Evolutionary conservation across 345 rosid species (phyloP).

Genomic region (Bruguiera sexangula): DNA sequence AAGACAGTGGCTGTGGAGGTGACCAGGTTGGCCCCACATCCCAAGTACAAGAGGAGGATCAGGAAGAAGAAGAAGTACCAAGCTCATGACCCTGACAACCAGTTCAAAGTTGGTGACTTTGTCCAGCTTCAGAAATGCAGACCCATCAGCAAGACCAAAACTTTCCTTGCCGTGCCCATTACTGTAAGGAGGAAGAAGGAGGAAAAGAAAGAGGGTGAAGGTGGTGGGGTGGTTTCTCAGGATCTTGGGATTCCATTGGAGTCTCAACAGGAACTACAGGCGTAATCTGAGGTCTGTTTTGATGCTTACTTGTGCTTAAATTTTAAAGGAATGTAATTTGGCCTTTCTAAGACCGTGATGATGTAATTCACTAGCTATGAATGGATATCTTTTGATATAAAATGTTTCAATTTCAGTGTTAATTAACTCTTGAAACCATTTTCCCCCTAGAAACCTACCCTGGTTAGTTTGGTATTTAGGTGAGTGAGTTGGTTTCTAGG

Average conservation of each 20-base stretch:
- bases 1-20: constrained; percentile 90
- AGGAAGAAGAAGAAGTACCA: constrained; percentile 91
- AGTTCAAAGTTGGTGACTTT: constrained; percentile 68
- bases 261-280: constrained; percentile 46
- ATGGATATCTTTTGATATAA: neutral
- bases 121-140: constrained; percentile 69
- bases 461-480: neutral
- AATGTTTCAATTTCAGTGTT: constrained; percentile 2
- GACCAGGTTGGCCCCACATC: constrained; percentile 63
- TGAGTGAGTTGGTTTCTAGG: neutral
- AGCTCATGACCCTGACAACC: constrained; percentile 87
- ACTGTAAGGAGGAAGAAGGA: constrained; percentile 25
- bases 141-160: constrained; percentile 88
- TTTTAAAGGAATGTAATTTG: neutral
- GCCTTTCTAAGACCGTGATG: neutral
- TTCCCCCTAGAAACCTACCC: neutral
- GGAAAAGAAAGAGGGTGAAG: constrained; percentile 22
- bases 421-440: neutral
- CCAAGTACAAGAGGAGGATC: constrained; percentile 82
- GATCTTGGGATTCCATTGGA: constrained; percentile 72
- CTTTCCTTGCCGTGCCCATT: constrained; percentile 57
- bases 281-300: constrained; percentile 18
- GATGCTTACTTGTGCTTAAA: constrained; percentile 10
- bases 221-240: constrained; percentile 7
- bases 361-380: constrained; percentile 4